Base-by-base conservation (phyloP, 2,329 filamentous ascomycete genomes). In the Talaromyces atroroseus region DNA sequence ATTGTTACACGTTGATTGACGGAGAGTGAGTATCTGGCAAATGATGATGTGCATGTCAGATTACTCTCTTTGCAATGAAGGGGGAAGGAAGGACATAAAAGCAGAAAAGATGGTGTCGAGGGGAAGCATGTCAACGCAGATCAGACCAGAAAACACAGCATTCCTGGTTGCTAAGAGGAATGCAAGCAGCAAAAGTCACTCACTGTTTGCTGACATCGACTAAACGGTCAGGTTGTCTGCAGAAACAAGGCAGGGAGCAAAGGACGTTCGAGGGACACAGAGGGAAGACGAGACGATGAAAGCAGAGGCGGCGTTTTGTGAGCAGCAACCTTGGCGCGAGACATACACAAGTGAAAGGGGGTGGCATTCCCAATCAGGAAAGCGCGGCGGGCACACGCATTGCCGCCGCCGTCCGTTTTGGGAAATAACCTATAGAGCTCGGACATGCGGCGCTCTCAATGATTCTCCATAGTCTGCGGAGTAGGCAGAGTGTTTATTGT, bases 41-140 rank as follows among this genome's bases (percentile, higher is more conserved):
- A 49, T 32, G 26, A 40, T 29, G 52, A 54, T 54, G 44, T 49
- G 52, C 52, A 42, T 12, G 24, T 38, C 24, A 45, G n/a, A 21
- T 40, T 47, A 32, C 52, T 44, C 14, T 49, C 11, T 54, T 29
- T 29, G 46, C 16, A 26, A 40, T 10, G 40, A 44, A 23, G 40
- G 20, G 5, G 16, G n/a, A n/a, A 40, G 16, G 36, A 18, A 11
- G 16, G 36, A 18, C 36, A 40, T 8, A 40, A 8, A 40, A 40
- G 36, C 26, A 18, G 32, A 36, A 3, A 36, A 29, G 26, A n/a
- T n/a, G n/a, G n/a, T 29, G 26, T 29, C 5, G 26, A 16, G 32
- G 32, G 8, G 10, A 26, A 32, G 4, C 8, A 36, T 36, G 12
- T 36, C 4, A 3, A 16, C 12, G 32, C 32, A 36, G 32, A 36